Evolutionary conservation across 768 basidiomycete species (phyloP), one percentile per base, ranked within the genome.

Genomic region (Gelatoporia subvermispora): DNA sequence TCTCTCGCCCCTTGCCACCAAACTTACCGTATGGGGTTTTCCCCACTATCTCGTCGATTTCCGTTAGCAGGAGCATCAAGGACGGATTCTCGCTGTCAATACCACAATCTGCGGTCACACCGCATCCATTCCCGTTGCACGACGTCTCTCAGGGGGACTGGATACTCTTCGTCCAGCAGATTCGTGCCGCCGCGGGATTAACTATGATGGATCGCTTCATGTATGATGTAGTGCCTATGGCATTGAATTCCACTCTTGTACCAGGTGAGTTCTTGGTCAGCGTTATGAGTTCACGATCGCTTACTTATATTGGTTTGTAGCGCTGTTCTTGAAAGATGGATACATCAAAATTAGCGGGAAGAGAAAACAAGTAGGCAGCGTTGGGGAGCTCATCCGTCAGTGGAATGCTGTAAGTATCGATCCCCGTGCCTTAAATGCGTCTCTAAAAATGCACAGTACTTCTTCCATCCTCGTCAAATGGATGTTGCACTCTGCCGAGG

Each of bases 61-160:
- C 48, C 20, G 35, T 25, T 34, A 41, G 48, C 41, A 34, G 17
- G n/a, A 48, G 47, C 37, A 41, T 54, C 20, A 31, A 20, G 10
- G 16, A 37, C 23, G 48, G 48, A 3, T 54, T 54, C 0, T 57
- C 58, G 22, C 38, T 69, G 8, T 65, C 71, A 0, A 75, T 76
- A 2, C 72, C 75, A 1, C 68, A 70, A 2, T 50, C 51, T 25
- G 41, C 41, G 24, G 31, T 58, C 9, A 53, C 50, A 5, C 68
- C 66, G 3, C 78, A 80, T 55, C 78, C 78, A 16, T 80, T 80
- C 52, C 51, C 59, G 17, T 63, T 70, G 25, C 72, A 75, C 60
- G 76, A 79, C 53, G 59, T 80, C 3, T 52, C 47, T 0, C 70
- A 77, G 57, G 62, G 55, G 7, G 78, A 80, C 58, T 80, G 78